Base-by-base conservation (phyloP, 768 basidiomycete species). In the Phylloporus scabripes region DNA sequence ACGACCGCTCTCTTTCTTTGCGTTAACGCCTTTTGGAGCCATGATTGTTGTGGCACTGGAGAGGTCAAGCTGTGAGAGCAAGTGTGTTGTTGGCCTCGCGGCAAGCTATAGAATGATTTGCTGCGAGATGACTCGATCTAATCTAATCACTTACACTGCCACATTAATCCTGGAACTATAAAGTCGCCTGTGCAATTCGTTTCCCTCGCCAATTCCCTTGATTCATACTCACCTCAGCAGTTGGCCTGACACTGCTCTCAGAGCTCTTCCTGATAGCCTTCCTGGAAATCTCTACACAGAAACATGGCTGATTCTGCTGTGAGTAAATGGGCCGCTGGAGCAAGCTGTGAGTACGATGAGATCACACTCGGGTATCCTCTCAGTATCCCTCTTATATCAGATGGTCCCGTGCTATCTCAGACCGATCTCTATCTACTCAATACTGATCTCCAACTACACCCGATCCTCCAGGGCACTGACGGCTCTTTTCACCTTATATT, bases 1-100 rank as follows among this genome's bases (percentile, higher is more conserved):
- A 46, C 87, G 70, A 4, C 93, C 92, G 37, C 81, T 70, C 68
- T 95, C 93, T 66, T 95, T 95, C 82, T 95, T 96, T 49, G 89
- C 75, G 74, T 92, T 95, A 58, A 77, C 81, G 53, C 84, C 87
- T 68, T 90, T 91, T 1, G 93, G 92, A 42, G 93, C 70, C 93
- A 94, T 93, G 33, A 2, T 17, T 26, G 9, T 31, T 46, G n/a
- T 34, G 14, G 12, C 15, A 20, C 28, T 50, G 34, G 21, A 21
- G 14, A 40, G 7, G 20, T 44, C 36, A 31, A 46, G 48, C 48
- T 54, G 56, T 45, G 52, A 42, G 49, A 18, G 29, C 9, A 14
- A 8, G 24, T 5, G 42, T 39, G 34, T 1, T 43, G 44, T 39
- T 47, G 34, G 46, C 39, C 18, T 38, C 45, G 51, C 7, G 42